Evolutionary conservation across 352 stramenopile species (phyloP).

Genomic region (Globisporangium alternatum): DNA sequence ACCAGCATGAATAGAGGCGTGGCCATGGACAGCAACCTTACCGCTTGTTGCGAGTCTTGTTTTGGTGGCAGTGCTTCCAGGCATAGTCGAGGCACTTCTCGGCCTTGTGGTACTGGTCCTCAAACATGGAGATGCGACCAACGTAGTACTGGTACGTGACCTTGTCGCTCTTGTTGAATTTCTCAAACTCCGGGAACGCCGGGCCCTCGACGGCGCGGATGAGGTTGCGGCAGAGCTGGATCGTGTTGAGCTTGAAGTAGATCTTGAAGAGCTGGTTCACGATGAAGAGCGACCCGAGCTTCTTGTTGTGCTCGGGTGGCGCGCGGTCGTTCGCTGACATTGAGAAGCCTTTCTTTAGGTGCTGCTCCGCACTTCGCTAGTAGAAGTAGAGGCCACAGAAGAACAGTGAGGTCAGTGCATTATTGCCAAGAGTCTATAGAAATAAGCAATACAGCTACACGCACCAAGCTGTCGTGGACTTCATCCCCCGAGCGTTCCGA

Average conservation of each 20-base stretch:
- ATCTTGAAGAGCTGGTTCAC: constrained; percentile 97
- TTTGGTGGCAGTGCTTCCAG: constrained; percentile 89
- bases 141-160: constrained; percentile 96
- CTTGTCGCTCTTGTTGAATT: constrained; percentile 85
- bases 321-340: constrained; percentile 85
- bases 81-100: constrained; percentile 93
- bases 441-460: background rate
- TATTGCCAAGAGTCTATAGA: background rate
- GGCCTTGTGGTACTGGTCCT: constrained; percentile 95
- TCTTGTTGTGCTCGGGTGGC: constrained; percentile 79
- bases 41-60: constrained; percentile 88
- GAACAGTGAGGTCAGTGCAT: background rate
- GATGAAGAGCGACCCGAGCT: constrained; percentile 87
- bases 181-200: constrained; percentile 74
- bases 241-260: constrained; percentile 95
- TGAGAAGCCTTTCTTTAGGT: constrained; percentile 85
- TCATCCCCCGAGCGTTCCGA: constrained; percentile 66
- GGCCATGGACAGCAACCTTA: constrained; percentile 5
- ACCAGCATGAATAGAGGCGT: background rate
- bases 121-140: constrained; percentile 95
- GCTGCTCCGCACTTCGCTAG: constrained; percentile 75
- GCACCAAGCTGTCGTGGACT: constrained; percentile 66
- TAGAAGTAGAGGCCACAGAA: background rate
- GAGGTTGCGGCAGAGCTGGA: constrained; percentile 95
- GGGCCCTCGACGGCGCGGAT: constrained; percentile 82